Evolutionary conservation across 176 grass and related monocot species (phyloP), one percentile per base, ranked within the genome.

Genomic region (Triticum dicoccoides): DNA sequence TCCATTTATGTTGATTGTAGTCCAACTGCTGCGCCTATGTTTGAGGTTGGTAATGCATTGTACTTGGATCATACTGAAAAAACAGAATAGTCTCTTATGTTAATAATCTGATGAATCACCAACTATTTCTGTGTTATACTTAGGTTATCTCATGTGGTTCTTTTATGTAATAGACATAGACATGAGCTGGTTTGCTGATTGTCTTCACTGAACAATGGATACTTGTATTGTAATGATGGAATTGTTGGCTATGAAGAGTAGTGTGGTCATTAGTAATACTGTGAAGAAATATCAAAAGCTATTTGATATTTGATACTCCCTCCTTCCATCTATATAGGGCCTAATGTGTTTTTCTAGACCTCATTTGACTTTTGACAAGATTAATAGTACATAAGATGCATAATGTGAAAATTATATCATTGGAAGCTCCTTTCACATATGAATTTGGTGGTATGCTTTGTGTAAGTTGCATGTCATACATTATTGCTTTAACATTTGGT

Each of bases 1-100:
- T 87, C 82, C 70, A 95, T 98, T 71, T 98, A 92, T 73, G 81
- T 95, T 34, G 93, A 98, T 42, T 98, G 96, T 65, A 98, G 96
- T 51, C 83, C 93, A 79, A 95, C 89, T 66, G 93, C 93, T 63
- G 88, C 92, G 11, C 91, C 96, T 69, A 86, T 83, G 35, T 98
- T 93, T 86, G 91, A 95, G 93, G 95, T 98, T 88, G 56, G 88
- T 79, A 21, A 71, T 65, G 76, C 77, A 17, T 61, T 72, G 8
- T 90, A 5, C 34, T 64, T 76, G 29, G 70, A 70, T 82, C 5
- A 32, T 14, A 75, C 39, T 81, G 58, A 85, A 89, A 75, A 73
- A 80, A 65, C 24, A 3, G 13, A 37, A 20, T n/a, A 27, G 2
- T 8, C 13, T 14, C 0, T 67, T 68, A 34, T 10, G 13, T 82